Evolutionary conservation across 1,284 basidiomycete species (phyloP), one percentile per base, ranked within the genome.

Genomic region (Melanopsichium pennsylvanicum): DNA sequence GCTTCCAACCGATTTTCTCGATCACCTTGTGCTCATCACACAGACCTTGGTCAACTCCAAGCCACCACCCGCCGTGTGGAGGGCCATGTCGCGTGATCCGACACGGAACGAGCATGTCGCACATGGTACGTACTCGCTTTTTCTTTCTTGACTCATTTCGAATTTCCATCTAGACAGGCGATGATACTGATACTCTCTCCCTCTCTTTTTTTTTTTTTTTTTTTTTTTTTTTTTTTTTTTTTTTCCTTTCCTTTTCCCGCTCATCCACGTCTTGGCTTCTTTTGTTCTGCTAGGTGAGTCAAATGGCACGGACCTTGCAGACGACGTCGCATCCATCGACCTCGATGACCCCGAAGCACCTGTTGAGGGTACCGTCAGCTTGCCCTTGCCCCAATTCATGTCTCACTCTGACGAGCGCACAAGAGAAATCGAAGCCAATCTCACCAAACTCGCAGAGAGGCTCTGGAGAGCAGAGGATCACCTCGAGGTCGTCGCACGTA

Each of bases 401-500:
- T 64, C 46, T 8, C 40, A 55, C 13, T 61, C 59, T 47, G 72
- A 77, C 29, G 57, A 64, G 15, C 59, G 72, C 32, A 74, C 70
- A 22, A 56, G 51, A 26, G 23, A 42, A 26, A 76, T 78, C 42
- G 74, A 78, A 39, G 61, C 49, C 15, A 74, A 76, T 29, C 36
- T 78, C 19, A 40, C 43, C 22, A 52, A 35, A 31, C 68, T 78
- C 10, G 74, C 75, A 42, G 74, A 76, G 43, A 52, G 75, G 12
- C 62, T 78, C 9, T 78, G 75, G 75, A 38, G 54, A 8, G 74
- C 75, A 15, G 75, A 78, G 46, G 66, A 75, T 29, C 63, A 72
- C 16, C 61, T 74, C 31, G 68, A 66, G 37, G 55, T 68, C 5
- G 58, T 68, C 33, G 64, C 64, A 2, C 64, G 64, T 35, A 68